A percentile compares a stretch with the other conserved stretches of the same genome.
phyloP scores from a whole-genome alignment of 352 stramenopile genomes.

The Phytophthora foliorum region DNA sequence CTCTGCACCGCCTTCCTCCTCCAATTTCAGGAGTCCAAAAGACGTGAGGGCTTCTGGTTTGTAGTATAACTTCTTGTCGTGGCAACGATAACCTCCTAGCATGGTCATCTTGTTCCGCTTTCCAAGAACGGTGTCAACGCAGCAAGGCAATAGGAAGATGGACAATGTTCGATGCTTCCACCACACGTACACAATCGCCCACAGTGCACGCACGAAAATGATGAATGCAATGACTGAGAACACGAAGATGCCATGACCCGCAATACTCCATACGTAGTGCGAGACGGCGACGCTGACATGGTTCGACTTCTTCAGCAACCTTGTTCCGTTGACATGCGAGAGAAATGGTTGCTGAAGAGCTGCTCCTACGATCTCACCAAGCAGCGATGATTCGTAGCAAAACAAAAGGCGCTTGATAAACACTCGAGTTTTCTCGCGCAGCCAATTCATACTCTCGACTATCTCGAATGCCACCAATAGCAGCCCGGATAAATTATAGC shows the following conservation, averaged over 20 bases:
- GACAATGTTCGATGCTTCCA: slow-evolving; percentile 21
- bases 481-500: slow-evolving; percentile 39
- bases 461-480: slow-evolving; percentile 41
- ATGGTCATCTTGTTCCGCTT: slow-evolving; percentile 34
- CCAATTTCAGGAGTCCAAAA: slow-evolving; percentile 25
- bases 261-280: slow-evolving; percentile 39
- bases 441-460: slow-evolving; percentile 23
- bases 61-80: slow-evolving; percentile 25
- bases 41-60: slow-evolving; percentile 21
- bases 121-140: slow-evolving; percentile 31
- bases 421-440: slow-evolving; percentile 3
- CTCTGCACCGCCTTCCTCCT: slow-evolving; percentile 14
- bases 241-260: slow-evolving; percentile 28
- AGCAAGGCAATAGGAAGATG: slow-evolving; percentile 13
- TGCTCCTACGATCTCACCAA: slow-evolving; percentile 24
- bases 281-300: slow-evolving; percentile 19
- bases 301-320: slow-evolving; percentile 17
- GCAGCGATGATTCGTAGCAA: slow-evolving; percentile 31
- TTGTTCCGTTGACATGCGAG: slow-evolving; percentile 22
- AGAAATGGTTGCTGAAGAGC: slow-evolving; percentile 29
- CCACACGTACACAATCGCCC: slow-evolving; percentile 23
- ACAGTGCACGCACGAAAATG: slow-evolving; percentile 19
- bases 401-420: slow-evolving; percentile 36
- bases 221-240: slow-evolving; percentile 22
- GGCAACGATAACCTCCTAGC: slow-evolving; percentile 30